Conservation (phyloP, 139 green algal genomes). For the Eudorina sp. region DNA sequence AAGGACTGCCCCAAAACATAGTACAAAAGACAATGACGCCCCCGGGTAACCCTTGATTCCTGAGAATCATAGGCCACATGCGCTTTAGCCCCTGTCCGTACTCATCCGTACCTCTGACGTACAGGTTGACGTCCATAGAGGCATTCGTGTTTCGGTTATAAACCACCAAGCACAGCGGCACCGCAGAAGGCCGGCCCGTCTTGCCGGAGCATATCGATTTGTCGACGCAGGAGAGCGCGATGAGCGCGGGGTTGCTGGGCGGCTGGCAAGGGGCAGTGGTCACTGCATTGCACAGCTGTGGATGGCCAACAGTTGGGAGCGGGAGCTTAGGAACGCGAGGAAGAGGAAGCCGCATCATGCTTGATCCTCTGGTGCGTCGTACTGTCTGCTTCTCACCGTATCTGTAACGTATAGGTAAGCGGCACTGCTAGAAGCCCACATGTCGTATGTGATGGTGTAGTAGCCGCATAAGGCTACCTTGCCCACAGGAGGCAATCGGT, state of each 20-base stretch:
- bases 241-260: background rate
- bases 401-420: constrained; percentile 28
- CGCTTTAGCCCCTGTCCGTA: no score
- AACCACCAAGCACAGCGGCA: constrained; percentile 23
- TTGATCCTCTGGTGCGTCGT: background rate
- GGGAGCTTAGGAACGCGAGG: background rate
- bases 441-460: background rate
- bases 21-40: no score
- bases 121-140: background rate
- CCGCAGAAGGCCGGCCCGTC: background rate
- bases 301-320: no score
- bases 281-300: background rate
- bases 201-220: background rate
- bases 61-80: no score
- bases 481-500: background rate
- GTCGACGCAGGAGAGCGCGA: background rate
- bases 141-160: background rate
- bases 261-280: background rate
- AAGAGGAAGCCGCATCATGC: background rate
- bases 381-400: background rate
- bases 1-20: no score
- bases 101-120: background rate
- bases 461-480: background rate
- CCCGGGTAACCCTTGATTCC: no score
- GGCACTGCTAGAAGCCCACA: background rate